Evolutionary conservation across 148 eudicot genomes (phyloP).

Genomic region (Camellia sinensis): DNA sequence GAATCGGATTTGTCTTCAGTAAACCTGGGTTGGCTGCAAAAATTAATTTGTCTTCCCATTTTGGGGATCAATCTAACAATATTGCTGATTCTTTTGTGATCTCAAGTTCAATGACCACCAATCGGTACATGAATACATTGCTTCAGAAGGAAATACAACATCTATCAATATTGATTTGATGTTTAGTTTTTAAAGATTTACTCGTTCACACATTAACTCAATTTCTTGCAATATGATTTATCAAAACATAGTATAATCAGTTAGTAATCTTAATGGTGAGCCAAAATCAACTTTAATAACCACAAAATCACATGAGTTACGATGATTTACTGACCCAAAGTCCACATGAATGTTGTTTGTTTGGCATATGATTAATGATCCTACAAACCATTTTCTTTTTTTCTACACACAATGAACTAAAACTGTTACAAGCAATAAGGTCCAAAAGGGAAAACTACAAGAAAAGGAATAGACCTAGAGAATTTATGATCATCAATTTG

Average conservation of each 20-base stretch:
- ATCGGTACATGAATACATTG: not conserved
- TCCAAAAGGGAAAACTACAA: not conserved
- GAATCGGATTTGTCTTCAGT: not conserved
- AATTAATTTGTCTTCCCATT: not conserved
- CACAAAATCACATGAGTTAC: too few species aligned
- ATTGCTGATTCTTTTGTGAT: not conserved
- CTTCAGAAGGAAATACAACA: not conserved
- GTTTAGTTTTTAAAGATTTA: too few species aligned
- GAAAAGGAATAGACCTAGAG: not conserved
- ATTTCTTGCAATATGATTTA: not conserved
- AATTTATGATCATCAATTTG: not conserved
- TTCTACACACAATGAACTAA: too few species aligned
- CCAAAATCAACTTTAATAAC: not conserved
- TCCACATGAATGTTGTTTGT: too few species aligned
- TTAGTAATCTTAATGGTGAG: not conserved
- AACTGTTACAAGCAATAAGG: too few species aligned
- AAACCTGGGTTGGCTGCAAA: not conserved
- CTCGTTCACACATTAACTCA: too few species aligned
- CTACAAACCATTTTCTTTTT: too few species aligned
- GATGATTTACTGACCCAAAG: too few species aligned
- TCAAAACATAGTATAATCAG: not conserved
- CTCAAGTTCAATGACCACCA: constrained; percentile 7
- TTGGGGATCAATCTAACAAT: not conserved
- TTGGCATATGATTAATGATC: too few species aligned
- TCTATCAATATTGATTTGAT: not conserved